Base-by-base conservation (phyloP, 2,329 filamentous ascomycete species). In the Aspergillus fischeri region DNA sequence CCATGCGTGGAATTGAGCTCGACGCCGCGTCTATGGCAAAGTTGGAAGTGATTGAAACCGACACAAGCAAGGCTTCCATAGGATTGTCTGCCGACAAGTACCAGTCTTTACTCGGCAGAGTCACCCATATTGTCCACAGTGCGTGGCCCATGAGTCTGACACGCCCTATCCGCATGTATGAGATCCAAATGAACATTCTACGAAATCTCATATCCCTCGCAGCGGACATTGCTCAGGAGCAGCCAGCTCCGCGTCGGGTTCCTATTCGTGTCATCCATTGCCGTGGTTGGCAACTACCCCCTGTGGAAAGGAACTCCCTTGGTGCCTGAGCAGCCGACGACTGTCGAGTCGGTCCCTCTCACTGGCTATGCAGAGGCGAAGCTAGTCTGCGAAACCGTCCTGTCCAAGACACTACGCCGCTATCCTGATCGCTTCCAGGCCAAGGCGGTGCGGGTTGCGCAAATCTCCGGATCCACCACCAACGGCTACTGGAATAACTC, bases 401-500 rank as follows among this genome's bases (percentile, higher is more conserved):
- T 84, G 0, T 75, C 79, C 49, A 66, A 73, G 53, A 83, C 81
- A 0, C 66, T 82, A 2, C 75, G 77, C 55, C 62, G 67, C 9
- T 65, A 78, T 57, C 75, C 76, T 0, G 55, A 70, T 0, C 67
- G 61, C 1, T 82, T 84, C 70, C 73, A 72, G 11, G 57, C 77
- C 0, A 78, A 75, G 69, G 67, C 64, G 0, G 77, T 80, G 0
- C 75, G 82, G 0, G 68, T 77, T 0, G 83, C 79, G 0, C 83
- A 86, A 65, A 80, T 85, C 38, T 73, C 82, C 0, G 83, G 83
- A 0, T 79, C 77, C 0, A 76, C 61, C 4, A 71, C 56, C 0
- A 82, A 69, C 55, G 82, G 82, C 0, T 79, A 78, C 63, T 85
- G 82, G 83, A 84, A 84, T 60, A 71, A 76, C 0, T 72, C 75